phyloP scores from a whole-genome alignment of 108 stramenopile genomes.

The Mayamaea pseudoterrestris region DNA sequence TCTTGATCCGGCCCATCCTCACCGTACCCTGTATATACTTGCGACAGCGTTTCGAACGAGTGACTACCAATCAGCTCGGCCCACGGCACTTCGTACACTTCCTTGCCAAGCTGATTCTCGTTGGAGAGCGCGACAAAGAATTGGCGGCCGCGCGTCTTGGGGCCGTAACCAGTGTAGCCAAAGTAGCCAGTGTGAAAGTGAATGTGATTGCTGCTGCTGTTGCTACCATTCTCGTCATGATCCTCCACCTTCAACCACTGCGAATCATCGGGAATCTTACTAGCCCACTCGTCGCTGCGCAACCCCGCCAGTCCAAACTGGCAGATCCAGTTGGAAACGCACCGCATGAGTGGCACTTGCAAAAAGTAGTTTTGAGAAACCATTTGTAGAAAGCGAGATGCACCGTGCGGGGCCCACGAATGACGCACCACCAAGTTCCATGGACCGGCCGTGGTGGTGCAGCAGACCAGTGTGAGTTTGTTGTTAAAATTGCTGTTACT shows the following conservation, averaged over 20 bases:
- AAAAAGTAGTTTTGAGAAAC: constrained; percentile 56
- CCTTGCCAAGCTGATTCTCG: constrained; percentile 45
- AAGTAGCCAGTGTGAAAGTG: constrained; percentile 63
- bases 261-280: constrained; percentile 48
- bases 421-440: constrained; percentile 47
- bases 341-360: constrained; percentile 68
- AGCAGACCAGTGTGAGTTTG: constrained; percentile 27
- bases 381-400: constrained; percentile 64
- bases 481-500: too few species aligned
- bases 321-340: constrained; percentile 59
- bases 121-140: constrained; percentile 51
- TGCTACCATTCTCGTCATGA: constrained; percentile 41
- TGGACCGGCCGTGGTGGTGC: constrained; percentile 34
- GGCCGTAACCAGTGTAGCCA: constrained; percentile 59
- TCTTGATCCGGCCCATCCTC: constrained; percentile 43
- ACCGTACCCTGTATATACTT: constrained; percentile 48
- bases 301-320: constrained; percentile 76
- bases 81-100: constrained; percentile 67
- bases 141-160: constrained; percentile 43
- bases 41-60: constrained; percentile 32
- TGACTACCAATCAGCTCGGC: constrained; percentile 45
- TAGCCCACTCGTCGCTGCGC: constrained; percentile 18
- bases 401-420: constrained; percentile 75
- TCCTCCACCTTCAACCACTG: constrained; percentile 68
- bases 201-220: too few species aligned